phyloP scores from a whole-genome alignment of 148 eudicot genomes.

The Fagopyrum homotropicum region DNA sequence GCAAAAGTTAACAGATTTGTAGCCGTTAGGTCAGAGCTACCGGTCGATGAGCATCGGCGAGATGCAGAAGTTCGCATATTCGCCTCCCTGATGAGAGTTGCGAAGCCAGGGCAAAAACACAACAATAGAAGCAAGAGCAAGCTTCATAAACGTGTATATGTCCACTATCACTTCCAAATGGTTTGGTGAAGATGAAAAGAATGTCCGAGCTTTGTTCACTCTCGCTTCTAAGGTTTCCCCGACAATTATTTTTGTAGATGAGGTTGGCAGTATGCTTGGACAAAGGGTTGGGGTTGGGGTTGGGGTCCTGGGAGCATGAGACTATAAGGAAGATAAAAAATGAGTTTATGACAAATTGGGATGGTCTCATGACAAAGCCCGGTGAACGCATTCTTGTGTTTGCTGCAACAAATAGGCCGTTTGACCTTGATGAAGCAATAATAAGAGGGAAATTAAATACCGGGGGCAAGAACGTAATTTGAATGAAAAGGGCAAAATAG shows the following conservation, averaged over 20 bases:
- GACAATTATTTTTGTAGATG: slow-evolving; percentile 88
- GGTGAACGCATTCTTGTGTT: slow-evolving; percentile 86
- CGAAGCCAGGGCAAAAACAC: too few relatives aligned
- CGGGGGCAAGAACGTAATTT: too few relatives aligned
- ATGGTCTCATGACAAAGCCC: slow-evolving; percentile 67
- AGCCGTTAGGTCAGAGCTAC: too few relatives aligned
- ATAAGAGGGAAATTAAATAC: slow-evolving; percentile 28
- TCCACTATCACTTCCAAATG: slow-evolving; percentile 93
- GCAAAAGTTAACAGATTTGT: too few relatives aligned
- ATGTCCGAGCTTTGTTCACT: slow-evolving; percentile 81
- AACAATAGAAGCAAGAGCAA: slow-evolving; percentile 86
- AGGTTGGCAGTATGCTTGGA: slow-evolving; percentile 98
- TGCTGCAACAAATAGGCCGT: slow-evolving; percentile 97
- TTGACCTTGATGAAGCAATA: slow-evolving; percentile 96
- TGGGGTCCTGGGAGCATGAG: slow-evolving; percentile 49
- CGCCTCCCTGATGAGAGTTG: too few relatives aligned
- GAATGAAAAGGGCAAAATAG: too few relatives aligned
- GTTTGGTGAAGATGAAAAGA: slow-evolving; percentile 99
- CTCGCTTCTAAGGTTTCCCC: slow-evolving; percentile 93
- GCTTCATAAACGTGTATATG: slow-evolving; percentile 93
- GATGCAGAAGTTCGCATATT: too few relatives aligned
- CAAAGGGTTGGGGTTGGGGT: slow-evolving; percentile 60
- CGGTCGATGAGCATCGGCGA: too few relatives aligned
- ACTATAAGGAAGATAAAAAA: slow-evolving; percentile 97
- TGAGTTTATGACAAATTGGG: slow-evolving; percentile 97